Evolutionary conservation across 495 filamentous ascomycete species (phyloP), one percentile per base, ranked within the genome.

Genomic region (Penicillium taxi): DNA sequence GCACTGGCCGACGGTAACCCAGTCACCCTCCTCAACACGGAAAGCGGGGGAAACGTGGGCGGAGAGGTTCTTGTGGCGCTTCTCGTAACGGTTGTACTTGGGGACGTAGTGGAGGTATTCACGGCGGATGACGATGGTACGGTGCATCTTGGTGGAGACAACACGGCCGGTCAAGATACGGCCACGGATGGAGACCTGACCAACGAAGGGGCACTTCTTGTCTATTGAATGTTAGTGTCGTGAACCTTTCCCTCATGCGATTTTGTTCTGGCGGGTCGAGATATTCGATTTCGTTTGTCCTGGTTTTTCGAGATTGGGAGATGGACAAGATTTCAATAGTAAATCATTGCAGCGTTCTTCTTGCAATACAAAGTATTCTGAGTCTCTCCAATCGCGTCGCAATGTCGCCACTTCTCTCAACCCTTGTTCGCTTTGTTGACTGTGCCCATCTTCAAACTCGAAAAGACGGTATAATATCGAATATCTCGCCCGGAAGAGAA

Each of bases 201-300:
- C 93, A 49, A 86, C 94, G 81, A 96, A 99, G 54, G 91, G 91
- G 81, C 91, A 99, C 77, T 99, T 99, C 82, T 99, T 96, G 80
- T 99, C 91, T 95, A 65, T 59, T 59, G 26, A 41, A 49, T 39
- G 49, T 64, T 53, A 69, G 61, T 26, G 47, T 42, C 17, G 13
- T 40, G 34, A 27, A 32, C 37, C 27, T 28, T 17, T 20, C 9
- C 8, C 22, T 28, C 17, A 23, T 20, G 16, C 9, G 12, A 5
- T 26, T 37, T 26, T 4, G 25, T 31, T n/a, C 7, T 41, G 37
- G 37, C 35, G 36, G 33, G 20, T 38, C 39, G 33, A 41, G 41
- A 39, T 49, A 28, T 43, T 41, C 15, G 18, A 44, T 17, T 36
- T 35, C 22, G 25, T 26, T 37, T 35, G 37, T n/a, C n/a, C n/a